Evolutionary conservation across 2,329 filamentous ascomycete genomes (phyloP).

Genomic region (Penicillium hordei): DNA sequence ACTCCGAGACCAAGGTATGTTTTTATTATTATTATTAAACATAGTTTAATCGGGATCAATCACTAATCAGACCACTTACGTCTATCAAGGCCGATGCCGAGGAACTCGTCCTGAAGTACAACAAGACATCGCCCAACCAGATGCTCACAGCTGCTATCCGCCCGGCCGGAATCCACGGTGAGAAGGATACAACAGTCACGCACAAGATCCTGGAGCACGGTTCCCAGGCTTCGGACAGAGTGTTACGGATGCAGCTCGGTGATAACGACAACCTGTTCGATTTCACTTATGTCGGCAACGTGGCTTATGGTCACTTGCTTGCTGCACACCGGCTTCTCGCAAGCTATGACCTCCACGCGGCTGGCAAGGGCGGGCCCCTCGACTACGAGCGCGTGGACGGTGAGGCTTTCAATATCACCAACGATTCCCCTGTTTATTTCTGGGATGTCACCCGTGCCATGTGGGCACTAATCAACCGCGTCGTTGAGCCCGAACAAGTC

Average conservation of each 20-base stretch:
- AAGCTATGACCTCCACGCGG: constrained; percentile 49
- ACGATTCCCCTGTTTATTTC: constrained; percentile 84
- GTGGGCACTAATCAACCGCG: constrained; percentile 59
- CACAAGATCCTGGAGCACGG: constrained; percentile 72
- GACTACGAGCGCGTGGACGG: constrained; percentile 76
- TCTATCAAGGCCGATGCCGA: constrained; percentile 69
- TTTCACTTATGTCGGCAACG: constrained; percentile 68
- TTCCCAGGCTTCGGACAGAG: constrained; percentile 54
- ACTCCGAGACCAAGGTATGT: constrained; percentile 82
- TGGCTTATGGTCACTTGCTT: constrained; percentile 78
- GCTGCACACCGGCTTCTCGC: constrained; percentile 71
- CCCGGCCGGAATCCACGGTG: constrained; percentile 86
- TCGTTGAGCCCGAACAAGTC: constrained; percentile 45
- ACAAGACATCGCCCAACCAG: constrained; percentile 56
- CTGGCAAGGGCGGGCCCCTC: constrained; percentile 58
- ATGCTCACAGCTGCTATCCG: constrained; percentile 80
- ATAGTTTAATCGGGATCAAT: background rate
- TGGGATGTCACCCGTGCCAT: constrained; percentile 82
- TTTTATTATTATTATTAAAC: constrained; percentile 26
- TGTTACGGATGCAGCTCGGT: constrained; percentile 78
- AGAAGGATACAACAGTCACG: constrained; percentile 77
- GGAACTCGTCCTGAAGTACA: constrained; percentile 73
- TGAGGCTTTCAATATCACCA: constrained; percentile 86
- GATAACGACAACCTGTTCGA: constrained; percentile 69
- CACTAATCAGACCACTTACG: constrained; percentile 1